Evolutionary conservation across 495 filamentous ascomycete genomes (phyloP).

Genomic region (Lasiosphaeria ovina): DNA sequence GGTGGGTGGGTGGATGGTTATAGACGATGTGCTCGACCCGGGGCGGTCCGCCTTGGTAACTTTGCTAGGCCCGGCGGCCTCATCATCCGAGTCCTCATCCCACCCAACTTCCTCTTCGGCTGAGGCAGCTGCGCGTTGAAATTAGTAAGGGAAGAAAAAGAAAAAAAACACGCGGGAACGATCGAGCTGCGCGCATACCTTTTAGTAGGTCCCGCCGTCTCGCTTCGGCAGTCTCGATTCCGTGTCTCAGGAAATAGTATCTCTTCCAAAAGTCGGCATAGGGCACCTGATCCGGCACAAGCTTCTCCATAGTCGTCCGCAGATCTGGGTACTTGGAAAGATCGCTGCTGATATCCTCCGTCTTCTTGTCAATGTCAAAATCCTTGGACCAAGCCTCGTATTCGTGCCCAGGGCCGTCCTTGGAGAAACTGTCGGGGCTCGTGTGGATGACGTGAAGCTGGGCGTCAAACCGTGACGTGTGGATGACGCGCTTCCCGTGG

Average conservation of each 20-base stretch:
- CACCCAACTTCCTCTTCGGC: conserved; percentile 78
- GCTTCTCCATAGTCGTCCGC: conserved; percentile 87
- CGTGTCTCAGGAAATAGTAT: conserved; percentile 93
- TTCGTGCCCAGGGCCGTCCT: conserved; percentile 72
- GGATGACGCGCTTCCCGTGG: conserved; percentile 84
- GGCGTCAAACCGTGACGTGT: conserved; percentile 91
- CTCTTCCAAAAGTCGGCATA: conserved; percentile 91
- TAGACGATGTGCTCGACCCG: conserved; percentile 50
- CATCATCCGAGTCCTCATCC: conserved; percentile 57
- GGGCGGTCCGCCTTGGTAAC: conserved; percentile 33
- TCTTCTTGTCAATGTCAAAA: conserved; percentile 82
- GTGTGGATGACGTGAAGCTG: conserved; percentile 95
- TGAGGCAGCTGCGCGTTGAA: conserved; percentile 44
- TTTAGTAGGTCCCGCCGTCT: conserved; percentile 87
- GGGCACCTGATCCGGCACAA: conserved; percentile 85
- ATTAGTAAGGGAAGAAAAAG: conserved; percentile 24
- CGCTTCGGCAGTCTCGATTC: conserved; percentile 93
- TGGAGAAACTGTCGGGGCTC: conserved; percentile 76
- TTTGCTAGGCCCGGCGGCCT: conserved; percentile 26
- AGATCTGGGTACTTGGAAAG: conserved; percentile 87
- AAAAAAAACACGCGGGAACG: not conserved
- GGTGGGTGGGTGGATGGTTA: conserved; percentile 48
- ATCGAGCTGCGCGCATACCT: conserved; percentile 54
- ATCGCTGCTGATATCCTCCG: conserved; percentile 77
- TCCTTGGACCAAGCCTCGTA: conserved; percentile 71